Percentiles rank a stretch among this genome's conserved stretches.
phyloP scores from a whole-genome alignment of 257 asterid species.

The Gynochthodes officinalis region DNA sequence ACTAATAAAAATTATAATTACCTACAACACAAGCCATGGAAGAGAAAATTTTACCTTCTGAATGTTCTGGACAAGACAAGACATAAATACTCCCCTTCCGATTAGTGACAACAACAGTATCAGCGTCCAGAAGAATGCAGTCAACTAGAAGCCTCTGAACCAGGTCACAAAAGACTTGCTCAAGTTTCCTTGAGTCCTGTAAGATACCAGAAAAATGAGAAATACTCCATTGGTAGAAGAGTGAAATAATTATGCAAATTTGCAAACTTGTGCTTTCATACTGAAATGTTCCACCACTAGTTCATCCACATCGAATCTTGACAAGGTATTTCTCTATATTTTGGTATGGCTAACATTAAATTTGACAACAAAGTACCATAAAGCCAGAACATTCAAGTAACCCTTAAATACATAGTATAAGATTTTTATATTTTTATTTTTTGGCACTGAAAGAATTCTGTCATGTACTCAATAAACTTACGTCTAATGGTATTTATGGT shows the following conservation, averaged over 20 bases:
- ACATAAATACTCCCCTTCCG: constrained; percentile 81
- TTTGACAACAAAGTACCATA: not conserved
- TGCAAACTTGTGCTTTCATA: not conserved
- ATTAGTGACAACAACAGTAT: constrained; percentile 87
- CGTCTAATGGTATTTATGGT: not conserved
- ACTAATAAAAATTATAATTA: not conserved
- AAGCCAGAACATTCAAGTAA: not conserved
- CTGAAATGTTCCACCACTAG: too few relatives aligned
- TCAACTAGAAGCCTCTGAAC: constrained; percentile 93
- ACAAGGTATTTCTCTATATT: not conserved
- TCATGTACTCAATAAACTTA: not conserved
- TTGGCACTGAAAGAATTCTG: not conserved
- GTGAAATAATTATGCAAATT: not conserved
- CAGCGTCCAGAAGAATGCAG: constrained; percentile 81
- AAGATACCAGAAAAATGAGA: constrained; percentile 19
- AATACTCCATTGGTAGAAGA: not conserved
- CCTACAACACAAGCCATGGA: not conserved
- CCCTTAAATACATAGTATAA: not conserved
- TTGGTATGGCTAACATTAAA: not conserved
- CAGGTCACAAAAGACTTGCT: constrained; percentile 87
- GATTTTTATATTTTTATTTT: too few relatives aligned
- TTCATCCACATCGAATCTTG: not conserved
- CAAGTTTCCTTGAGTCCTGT: constrained; percentile 82
- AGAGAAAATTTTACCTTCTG: constrained; percentile 54
- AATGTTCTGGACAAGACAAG: constrained; percentile 65